Evolutionary conservation across 1,284 basidiomycete species (phyloP).

Genomic region (Mixia osmundae): DNA sequence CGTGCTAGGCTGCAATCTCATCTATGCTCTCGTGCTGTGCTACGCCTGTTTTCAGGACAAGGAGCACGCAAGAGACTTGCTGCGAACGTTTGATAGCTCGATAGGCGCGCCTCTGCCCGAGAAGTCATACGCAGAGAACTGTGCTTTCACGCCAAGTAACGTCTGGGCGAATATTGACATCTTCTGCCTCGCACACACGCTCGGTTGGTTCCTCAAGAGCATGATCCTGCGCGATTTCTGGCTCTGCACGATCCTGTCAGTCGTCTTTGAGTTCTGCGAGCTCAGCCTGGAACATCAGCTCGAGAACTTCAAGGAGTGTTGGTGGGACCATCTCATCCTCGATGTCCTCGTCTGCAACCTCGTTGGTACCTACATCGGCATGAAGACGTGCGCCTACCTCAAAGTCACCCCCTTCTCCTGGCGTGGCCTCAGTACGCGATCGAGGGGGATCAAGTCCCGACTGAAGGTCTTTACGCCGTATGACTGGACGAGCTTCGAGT

Average conservation of each 20-base stretch:
- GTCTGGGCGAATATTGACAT: constrained; percentile 52
- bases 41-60: constrained; percentile 63
- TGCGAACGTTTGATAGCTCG: constrained; percentile 40
- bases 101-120: constrained; percentile 50
- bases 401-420: constrained; percentile 24
- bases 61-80: constrained; percentile 46
- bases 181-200: constrained; percentile 52
- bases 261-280: constrained; percentile 61
- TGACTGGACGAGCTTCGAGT: constrained; percentile 63
- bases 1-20: constrained; percentile 46
- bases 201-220: constrained; percentile 65
- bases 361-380: constrained; percentile 54
- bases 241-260: constrained; percentile 65
- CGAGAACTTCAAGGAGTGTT: constrained; percentile 46
- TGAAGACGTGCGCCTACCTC: constrained; percentile 35
- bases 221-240: constrained; percentile 63
- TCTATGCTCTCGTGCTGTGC: constrained; percentile 53
- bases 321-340: constrained; percentile 40
- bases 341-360: constrained; percentile 67
- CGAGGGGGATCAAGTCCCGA: constrained; percentile 40
- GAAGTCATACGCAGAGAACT: constrained; percentile 58
- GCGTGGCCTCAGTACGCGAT: constrained; percentile 52
- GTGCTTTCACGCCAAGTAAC: constrained; percentile 35
- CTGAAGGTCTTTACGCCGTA: constrained; percentile 50
- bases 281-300: constrained; percentile 61